Evolutionary conservation across 2,329 filamentous ascomycete genomes (phyloP), one percentile per base, ranked within the genome.

Genomic region (Cadophora sp.): DNA sequence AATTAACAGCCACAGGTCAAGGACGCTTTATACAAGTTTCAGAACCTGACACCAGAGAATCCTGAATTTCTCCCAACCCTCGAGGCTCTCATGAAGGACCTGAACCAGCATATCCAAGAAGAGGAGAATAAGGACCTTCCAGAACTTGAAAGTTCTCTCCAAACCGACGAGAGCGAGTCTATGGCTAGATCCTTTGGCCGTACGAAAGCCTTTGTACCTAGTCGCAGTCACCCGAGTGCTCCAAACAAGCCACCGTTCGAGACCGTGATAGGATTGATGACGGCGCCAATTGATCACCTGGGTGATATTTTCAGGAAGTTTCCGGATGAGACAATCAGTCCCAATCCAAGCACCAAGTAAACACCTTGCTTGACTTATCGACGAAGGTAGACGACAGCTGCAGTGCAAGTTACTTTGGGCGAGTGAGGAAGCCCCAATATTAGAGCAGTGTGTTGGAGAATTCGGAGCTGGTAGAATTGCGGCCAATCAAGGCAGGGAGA

Each of bases 231-330:
- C 22, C 46, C 46, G 46, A 1, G 3, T 26, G 46, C 46, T 12
- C 46, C 46, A 26, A 50, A 50, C 46, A 50, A 50, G n/a, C 46
- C 46, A 50, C 46, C 46, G 9, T 50, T 50, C 11, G 46, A 50
- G 46, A 50, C 46, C 11, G 46, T 50, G 46, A 50, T 50, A 50
- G 46, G 46, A 11, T 26, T 50, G n/a, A 50, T 50, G 46, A 50
- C 46, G 46, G 46, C 46, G 46, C 46, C 46, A 12, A 50, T 50
- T 50, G 46, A 50, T 50, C 46, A 50, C 46, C 8, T 50, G 46
- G 46, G 46, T 3, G 46, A 50, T 50, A 50, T 50, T 5, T 50
- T 24, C 22, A 50, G 46, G 46, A 50, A 50, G 46, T 50, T 50
- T 26, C 46, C 46, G 46, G 46, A 50, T 26, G 46, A 26, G 46